Percentiles rank a stretch among this genome's conserved stretches.
Evolutionary conservation across 2,329 filamentous ascomycete genomes (phyloP).

Genomic region (Cadophora sp.): DNA sequence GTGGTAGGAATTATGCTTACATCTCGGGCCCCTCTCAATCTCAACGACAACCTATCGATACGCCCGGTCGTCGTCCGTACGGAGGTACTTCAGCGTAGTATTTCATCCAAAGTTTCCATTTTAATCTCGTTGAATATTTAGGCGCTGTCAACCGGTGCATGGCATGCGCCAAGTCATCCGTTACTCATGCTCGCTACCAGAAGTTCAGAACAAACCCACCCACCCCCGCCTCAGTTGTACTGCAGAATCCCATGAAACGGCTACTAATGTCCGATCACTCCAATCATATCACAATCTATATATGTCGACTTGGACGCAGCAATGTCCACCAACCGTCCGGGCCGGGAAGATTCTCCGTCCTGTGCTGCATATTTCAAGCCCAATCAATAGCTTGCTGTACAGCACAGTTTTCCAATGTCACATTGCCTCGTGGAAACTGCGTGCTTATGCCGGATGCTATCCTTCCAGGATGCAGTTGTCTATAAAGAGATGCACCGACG

Average conservation of each 20-base stretch:
- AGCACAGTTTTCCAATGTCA: slow-evolving; percentile 3
- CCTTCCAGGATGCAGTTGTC: background rate
- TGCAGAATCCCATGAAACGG: background rate
- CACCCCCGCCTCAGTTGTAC: background rate
- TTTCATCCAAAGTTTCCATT: slow-evolving; percentile 5
- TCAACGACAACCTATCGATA: background rate
- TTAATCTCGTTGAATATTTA: slow-evolving; percentile 4
- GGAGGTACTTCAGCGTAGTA: background rate
- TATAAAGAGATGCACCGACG: background rate
- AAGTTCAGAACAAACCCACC: slow-evolving; percentile 8
- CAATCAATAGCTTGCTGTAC: slow-evolving; percentile 5
- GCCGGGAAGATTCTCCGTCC: background rate
- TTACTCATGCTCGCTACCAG: slow-evolving; percentile 14
- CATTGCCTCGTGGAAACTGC: slow-evolving; percentile 8
- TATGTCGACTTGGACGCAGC: slow-evolving; percentile 3
- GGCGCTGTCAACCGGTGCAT: slow-evolving; percentile 3
- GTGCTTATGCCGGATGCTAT: slow-evolving; percentile 1
- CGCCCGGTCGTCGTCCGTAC: background rate
- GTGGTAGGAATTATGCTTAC: too few species aligned
- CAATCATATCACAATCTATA: slow-evolving; percentile 9
- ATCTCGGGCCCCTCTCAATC: too few species aligned
- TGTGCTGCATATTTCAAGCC: background rate
- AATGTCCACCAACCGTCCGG: background rate
- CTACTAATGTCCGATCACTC: background rate
- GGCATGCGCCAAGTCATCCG: slow-evolving; percentile 4